Base-by-base conservation (phyloP, 1,284 basidiomycete species). In the Fomitopsis schrenkii region DNA sequence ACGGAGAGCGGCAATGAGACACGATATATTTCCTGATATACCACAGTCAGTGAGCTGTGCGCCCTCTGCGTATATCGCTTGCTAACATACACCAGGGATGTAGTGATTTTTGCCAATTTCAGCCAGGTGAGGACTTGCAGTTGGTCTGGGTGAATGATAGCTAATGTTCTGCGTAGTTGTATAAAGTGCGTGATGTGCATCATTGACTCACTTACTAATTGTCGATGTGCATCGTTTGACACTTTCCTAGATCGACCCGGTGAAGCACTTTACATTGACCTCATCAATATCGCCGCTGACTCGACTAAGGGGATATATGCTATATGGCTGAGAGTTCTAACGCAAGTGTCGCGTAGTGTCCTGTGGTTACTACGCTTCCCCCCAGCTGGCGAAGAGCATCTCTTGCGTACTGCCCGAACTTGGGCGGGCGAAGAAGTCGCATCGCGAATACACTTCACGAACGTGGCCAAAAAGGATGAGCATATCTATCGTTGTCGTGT, bases 341-440 rank as follows among this genome's bases (percentile, higher is more conserved):
- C 73, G 19, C 73, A 76, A 48, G 80, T 84, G 33, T 82, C 79
- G 8, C 79, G 79, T 36, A 84, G 83, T 55, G 80, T 87, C 62
- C 72, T 87, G 15, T 87, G 85, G 85, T 75, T 87, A 8, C 74
- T 87, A 44, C 81, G 85, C 15, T 87, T 87, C 66, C 86, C 85
- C 2, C 73, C 79, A 1, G 75, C 83, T 7, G 85, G 82, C 40
- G 84, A 87, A 64, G 71, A 77, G 58, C 80, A 87, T 66, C 71
- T 87, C 17, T 66, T 80, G 52, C 77, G 80, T 28, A 77, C 79
- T 2, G 85, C 86, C 3, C 64, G 66, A 50, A 66, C 73, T 41
- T 85, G 84, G 81, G 85, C 80, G 1, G 83, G 83, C 1, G 69
- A 79, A 36, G 80, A 83, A 38, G 78, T 87, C 44, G 81, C 83